A percentile compares a stretch with the other conserved stretches of the same genome.
phyloP scores from a whole-genome alignment of 2,329 filamentous ascomycete genomes.

The Fusarium piperis region DNA sequence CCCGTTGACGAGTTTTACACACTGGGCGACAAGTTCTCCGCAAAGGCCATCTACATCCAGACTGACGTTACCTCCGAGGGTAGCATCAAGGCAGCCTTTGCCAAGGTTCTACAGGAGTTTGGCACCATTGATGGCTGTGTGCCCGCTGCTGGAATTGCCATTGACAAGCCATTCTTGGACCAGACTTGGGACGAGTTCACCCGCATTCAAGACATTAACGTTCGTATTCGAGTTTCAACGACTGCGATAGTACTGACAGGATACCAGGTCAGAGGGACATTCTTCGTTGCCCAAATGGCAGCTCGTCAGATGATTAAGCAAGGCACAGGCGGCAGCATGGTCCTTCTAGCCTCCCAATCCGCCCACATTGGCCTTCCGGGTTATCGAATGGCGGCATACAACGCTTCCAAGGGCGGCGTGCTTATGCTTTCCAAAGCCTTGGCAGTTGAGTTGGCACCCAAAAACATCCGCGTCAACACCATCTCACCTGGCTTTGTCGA shows the following conservation, averaged over 20 bases:
- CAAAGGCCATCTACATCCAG: constrained; percentile 44
- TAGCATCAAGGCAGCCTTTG: constrained; percentile 41
- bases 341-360: constrained; percentile 42
- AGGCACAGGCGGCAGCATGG: constrained; percentile 50
- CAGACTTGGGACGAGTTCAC: constrained; percentile 55
- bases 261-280: constrained; percentile 52
- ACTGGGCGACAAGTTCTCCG: constrained; percentile 31
- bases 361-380: constrained; percentile 36
- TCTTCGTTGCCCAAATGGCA: constrained; percentile 52
- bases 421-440: constrained; percentile 52
- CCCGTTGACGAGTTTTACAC: constrained; percentile 44
- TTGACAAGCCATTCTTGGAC: constrained; percentile 56
- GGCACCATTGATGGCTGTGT: constrained; percentile 45
- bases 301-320: constrained; percentile 53
- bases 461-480: constrained; percentile 50
- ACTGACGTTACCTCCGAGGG: constrained; percentile 46
- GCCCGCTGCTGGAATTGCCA: constrained; percentile 51
- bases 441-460: constrained; percentile 50
- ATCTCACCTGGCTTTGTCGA: constrained; percentile 52
- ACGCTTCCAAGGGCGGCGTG: constrained; percentile 54
- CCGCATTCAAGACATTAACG: constrained; percentile 54
- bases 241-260: background rate
- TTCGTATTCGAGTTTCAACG: constrained; percentile 27
- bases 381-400: constrained; percentile 51
- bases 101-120: constrained; percentile 36